Base-by-base conservation (phyloP, 495 filamentous ascomycete species). In the Aeminium ludgeri region DNA sequence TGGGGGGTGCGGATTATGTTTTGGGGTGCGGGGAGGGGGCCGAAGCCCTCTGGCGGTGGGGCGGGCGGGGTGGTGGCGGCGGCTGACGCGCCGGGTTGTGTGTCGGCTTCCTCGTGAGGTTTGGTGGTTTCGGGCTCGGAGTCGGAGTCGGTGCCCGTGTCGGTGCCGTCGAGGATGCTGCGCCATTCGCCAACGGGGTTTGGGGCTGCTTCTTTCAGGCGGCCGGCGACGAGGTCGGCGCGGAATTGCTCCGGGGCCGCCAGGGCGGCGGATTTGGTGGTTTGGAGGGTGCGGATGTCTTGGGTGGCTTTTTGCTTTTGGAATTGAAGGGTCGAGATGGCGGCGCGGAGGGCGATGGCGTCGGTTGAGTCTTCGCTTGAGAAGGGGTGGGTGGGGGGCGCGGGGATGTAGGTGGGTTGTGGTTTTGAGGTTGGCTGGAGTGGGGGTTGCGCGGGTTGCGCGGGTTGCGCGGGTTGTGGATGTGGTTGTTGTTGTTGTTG, bases 1-100 rank as follows among this genome's bases (percentile, higher is more conserved):
- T 82, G 76, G 18, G 86, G 86, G 63, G 74, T 80, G 27, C 85
- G 77, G 7, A 89, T 73, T 2, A 94, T 63, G 49, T 76, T 84
- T 61, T 94, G 86, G n/a, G 80, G 73, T 15, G 65, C 66, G 0
- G 86, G 85, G 1, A 94, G 16, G 59, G 64, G 13, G 63, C 65
- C n/a, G 58, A 58, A 35, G 13, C n/a, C n/a, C n/a, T 30, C 30
- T 2, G 43, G 29, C 5, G 29, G 30, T 1, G 27, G n/a, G 20
- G 6, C 30, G 3, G 39, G 13, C 10, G 18, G 6, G 16, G 7
- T 25, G 40, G 30, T 10, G 17, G 34, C n/a, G 40, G 44, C n/a
- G 34, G 36, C 34, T 39, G n/a, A 0, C 30, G 37, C 16, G 39
- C 35, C 6, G 30, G 43, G 4, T 35, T 34, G 15, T 49, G 42